These are phyloP conservation scores for Ceratorhiza oryzae-sativae DNA, from an alignment of 1,284 basidiomycete species.

Conservation along the genomic window DNA sequence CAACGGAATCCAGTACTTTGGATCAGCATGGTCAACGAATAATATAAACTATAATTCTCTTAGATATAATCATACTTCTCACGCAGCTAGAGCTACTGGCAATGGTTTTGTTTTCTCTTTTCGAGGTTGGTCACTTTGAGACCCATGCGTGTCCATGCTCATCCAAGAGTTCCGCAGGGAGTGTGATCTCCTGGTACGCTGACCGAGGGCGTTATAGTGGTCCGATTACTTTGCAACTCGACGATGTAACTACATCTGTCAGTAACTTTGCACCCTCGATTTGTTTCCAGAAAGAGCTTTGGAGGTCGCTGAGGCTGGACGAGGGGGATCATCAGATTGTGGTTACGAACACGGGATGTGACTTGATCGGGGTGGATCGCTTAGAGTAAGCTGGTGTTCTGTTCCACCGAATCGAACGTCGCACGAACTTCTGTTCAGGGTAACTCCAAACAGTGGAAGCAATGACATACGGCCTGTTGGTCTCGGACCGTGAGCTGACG, in stretches of 20 bases:
- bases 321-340: not conserved
- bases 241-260: not conserved
- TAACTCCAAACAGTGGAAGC: not conserved
- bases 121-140: not conserved
- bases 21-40: not conserved
- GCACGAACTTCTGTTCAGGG: not conserved
- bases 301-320: not conserved
- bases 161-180: not conserved
- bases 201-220: not conserved
- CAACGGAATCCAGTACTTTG: conserved; percentile 1
- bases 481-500: not conserved
- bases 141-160: no score
- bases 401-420: not conserved
- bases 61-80: not conserved
- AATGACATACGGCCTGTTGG: not conserved
- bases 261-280: not conserved
- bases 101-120: not conserved
- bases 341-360: not conserved
- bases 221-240: not conserved
- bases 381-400: not conserved
- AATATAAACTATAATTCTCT: not conserved
- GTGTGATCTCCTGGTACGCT: not conserved
- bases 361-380: not conserved
- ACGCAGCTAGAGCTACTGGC: not conserved
- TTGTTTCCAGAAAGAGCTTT: not conserved